A percentile compares a stretch with the other conserved stretches of the same genome.
Conservation (phyloP, 345 rosid genomes). For the Syzygium jambos region DNA sequence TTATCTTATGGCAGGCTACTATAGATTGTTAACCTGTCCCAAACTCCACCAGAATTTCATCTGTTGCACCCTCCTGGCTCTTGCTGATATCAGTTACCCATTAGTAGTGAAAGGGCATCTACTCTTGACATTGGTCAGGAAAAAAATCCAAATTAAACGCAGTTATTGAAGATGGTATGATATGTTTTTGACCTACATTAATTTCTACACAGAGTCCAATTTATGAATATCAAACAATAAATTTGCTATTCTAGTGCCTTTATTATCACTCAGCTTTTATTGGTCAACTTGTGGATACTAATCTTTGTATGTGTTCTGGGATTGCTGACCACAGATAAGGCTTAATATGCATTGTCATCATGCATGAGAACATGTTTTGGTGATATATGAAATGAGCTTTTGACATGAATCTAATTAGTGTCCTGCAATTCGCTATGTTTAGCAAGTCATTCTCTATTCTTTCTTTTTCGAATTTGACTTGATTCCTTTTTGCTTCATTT, state of each 20-base stretch:
- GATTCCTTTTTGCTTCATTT: too few relatives aligned
- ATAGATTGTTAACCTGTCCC: rapidly evolving
- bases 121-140: background rate
- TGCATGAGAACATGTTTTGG: too few relatives aligned
- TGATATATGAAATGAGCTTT: too few relatives aligned
- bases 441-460: too few relatives aligned
- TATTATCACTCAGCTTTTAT: background rate
- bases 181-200: background rate
- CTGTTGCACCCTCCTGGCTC: background rate
- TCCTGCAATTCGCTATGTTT: too few relatives aligned
- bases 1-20: background rate
- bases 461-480: background rate
- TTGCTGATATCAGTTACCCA: background rate
- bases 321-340: too few relatives aligned
- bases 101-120: background rate
- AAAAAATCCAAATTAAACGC: background rate
- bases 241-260: background rate
- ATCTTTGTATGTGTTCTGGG: background rate
- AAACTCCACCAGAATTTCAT: rapidly evolving
- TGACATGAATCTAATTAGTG: too few relatives aligned
- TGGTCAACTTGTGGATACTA: background rate
- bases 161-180: background rate
- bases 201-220: rapidly evolving
- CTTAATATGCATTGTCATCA: too few relatives aligned
- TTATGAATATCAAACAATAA: background rate